Conservation (phyloP, 176 grass and related monocot species). For the Ananas comosus region DNA sequence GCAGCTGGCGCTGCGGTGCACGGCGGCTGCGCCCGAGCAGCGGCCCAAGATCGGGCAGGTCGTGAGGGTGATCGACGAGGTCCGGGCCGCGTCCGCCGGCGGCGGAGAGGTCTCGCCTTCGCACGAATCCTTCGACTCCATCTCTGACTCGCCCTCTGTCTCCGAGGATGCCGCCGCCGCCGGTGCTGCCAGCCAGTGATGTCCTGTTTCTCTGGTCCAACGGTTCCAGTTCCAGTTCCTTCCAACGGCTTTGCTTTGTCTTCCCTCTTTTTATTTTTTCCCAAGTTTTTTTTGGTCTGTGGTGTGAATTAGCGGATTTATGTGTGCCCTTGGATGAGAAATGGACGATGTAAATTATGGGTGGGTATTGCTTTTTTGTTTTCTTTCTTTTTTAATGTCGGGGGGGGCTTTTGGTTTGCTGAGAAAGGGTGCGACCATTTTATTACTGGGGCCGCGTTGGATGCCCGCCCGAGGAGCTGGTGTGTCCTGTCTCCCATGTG, state of each 20-base stretch:
- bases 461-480: too few relatives aligned
- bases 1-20: constrained; percentile 79
- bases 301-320: too few relatives aligned
- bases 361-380: not conserved
- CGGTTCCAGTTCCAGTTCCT: not conserved
- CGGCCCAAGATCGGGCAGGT: constrained; percentile 77
- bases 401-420: not conserved
- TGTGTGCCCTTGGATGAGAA: not conserved
- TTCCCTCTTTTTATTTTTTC: not conserved
- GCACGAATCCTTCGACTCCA: constrained; percentile 40
- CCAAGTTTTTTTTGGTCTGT: not conserved
- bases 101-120: constrained; percentile 42
- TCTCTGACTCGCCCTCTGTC: constrained; percentile 58
- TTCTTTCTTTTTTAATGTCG: not conserved
- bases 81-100: constrained; percentile 26
- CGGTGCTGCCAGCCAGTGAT: constrained; percentile 46
- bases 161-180: constrained; percentile 34
- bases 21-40: constrained; percentile 44
- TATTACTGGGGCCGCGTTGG: too few relatives aligned
- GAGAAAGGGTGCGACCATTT: too few relatives aligned
- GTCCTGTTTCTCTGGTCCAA: not conserved
- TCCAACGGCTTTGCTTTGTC: not conserved
- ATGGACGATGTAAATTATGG: not conserved
- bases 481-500: too few relatives aligned
- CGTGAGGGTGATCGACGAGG: constrained; percentile 82